Base-by-base conservation (phyloP, 208 protist genomes). In the Trypanosomatidae sp. region DNA sequence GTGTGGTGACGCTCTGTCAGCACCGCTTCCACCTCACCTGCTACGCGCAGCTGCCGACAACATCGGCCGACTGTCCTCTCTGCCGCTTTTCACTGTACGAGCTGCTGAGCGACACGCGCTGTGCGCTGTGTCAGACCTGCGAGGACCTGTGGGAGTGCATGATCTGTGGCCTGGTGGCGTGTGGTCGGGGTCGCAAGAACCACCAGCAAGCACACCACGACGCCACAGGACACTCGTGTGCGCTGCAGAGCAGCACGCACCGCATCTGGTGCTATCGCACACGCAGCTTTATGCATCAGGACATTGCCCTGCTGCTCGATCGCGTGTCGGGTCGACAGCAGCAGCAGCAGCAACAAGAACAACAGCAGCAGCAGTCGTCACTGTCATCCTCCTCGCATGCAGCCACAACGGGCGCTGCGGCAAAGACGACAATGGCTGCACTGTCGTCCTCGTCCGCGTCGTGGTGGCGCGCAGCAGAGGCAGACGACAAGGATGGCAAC, bases 131-230 rank as follows among this genome's bases (percentile, higher is more conserved):
- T 49, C 62, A 71, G 16, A 81, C 77, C 5, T 78, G 62, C 42
- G 53, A 73, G 32, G 78, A 92, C 41, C 40, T 92, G 43, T 92
- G 84, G 84, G 66, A 64, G n/a, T 92, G 84, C 43, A 47, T 92
- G 0, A 64, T 88, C 19, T 92, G 84, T 52, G 84, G 84, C 16
- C 65, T 62, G 61, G 70, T 87, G 8, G 66, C 61, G 2, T 92
- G 84, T 51, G 79, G 79, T 0, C 59, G 58, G 16, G 73, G 70
- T 1, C 62, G 74, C 6, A 41, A 28, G n/a, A 54, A 65, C 28
- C 76, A 92, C 49, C 37, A 58, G 42, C 33, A 69, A 33, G 53
- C 43, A 15, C 84, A 92, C 59, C 83, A 71, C 44, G 46, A 67
- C 13, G 43, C 10, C 33, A 80, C 70, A 10, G 69, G 70, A 4